A percentile compares a stretch with the other conserved stretches of the same genome.
phyloP scores from a whole-genome alignment of 2,329 filamentous ascomycete genomes.

The Alternaria sp. region DNA sequence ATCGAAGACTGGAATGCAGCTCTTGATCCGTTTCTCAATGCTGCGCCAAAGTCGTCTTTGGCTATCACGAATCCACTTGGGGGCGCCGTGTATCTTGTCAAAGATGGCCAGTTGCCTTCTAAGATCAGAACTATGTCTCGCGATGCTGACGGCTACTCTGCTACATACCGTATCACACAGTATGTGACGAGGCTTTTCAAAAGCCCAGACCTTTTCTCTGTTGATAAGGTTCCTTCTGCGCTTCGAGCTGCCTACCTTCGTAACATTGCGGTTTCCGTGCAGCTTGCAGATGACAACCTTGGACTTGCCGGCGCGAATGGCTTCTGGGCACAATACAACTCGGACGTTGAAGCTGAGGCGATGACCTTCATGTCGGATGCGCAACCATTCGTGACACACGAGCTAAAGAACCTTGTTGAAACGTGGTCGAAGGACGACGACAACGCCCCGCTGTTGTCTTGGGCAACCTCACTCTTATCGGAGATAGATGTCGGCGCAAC shows the following conservation, averaged over 20 bases:
- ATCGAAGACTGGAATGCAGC: constrained; percentile 70
- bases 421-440: constrained; percentile 23
- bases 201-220: constrained; percentile 47
- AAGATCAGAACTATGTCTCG: constrained; percentile 54
- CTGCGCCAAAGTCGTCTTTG: constrained; percentile 67
- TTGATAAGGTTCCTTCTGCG: constrained; percentile 40
- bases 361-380: constrained; percentile 62
- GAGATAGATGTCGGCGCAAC: constrained; percentile 32
- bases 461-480: constrained; percentile 35
- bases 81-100: constrained; percentile 73
- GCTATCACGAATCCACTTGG: constrained; percentile 77
- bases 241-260: constrained; percentile 50
- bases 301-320: constrained; percentile 64
- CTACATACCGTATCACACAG: constrained; percentile 76
- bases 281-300: constrained; percentile 68
- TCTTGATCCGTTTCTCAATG: constrained; percentile 64
- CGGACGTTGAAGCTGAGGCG: constrained; percentile 62
- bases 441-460: constrained; percentile 34
- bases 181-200: constrained; percentile 71
- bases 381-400: constrained; percentile 56
- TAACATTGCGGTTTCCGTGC: constrained; percentile 62
- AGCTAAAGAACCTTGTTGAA: constrained; percentile 43
- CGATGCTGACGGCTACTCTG: constrained; percentile 74
- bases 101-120: constrained; percentile 28
- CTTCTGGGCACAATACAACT: constrained; percentile 58